These are phyloP conservation scores for Kingdonia uniflora DNA, from an alignment of 164 flowering plant species.

Conservation along the genomic window DNA sequence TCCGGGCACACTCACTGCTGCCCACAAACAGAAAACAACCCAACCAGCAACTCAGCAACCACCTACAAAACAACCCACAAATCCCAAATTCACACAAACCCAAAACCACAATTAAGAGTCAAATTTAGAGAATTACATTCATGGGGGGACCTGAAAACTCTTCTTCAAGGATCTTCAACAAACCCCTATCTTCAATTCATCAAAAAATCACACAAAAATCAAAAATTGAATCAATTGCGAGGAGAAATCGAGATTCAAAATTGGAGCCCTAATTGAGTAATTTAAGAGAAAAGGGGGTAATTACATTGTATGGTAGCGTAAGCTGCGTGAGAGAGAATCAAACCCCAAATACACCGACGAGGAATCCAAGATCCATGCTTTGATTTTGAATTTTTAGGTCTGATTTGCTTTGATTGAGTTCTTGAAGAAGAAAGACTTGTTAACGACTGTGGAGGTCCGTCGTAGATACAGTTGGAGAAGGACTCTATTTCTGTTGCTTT, in stretches of 20 bases:
- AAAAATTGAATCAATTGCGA: conserved; percentile 4
- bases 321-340: conserved; percentile 45
- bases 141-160: conserved; percentile 81
- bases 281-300: background rate
- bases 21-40: conserved; percentile 65
- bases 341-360: conserved; percentile 36
- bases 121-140: no score
- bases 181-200: conserved; percentile 77
- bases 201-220: no score
- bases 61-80: conserved; percentile 41
- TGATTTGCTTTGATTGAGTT: no score
- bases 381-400: background rate
- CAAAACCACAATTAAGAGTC: no score
- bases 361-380: conserved; percentile 24
- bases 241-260: background rate
- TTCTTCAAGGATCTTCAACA: conserved; percentile 89
- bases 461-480: no score
- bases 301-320: conserved; percentile 69
- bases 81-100: background rate
- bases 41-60: conserved; percentile 49
- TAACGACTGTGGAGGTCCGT: no score
- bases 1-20: conserved; percentile 72
- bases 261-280: no score
- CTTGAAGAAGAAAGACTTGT: no score
- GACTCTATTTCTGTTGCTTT: no score